Evolutionary conservation across 2,329 filamentous ascomycete genomes (phyloP), one percentile per base, ranked within the genome.

Genomic region (Microcera coccophila): DNA sequence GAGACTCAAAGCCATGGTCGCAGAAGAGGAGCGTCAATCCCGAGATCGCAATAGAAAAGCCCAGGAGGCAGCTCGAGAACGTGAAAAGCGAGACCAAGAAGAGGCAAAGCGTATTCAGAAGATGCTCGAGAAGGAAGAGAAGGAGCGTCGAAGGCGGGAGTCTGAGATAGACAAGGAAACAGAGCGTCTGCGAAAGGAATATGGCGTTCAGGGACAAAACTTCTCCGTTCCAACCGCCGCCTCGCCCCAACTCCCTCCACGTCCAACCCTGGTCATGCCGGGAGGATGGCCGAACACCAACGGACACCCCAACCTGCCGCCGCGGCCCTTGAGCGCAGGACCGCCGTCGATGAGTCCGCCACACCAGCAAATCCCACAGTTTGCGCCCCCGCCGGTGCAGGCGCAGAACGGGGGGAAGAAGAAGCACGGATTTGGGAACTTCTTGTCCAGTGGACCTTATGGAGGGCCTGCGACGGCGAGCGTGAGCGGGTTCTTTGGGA

Each of bases 131-230:
- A 70, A 75, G 33, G 85, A 90, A 58, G 80, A 84, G 19, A 75
- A 73, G 42, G 82, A 85, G 53, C 74, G 70, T 1, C 57, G 49
- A 5, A 74, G 67, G 19, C 66, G 73, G 44, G 76, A 83, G 22
- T 77, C 74, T 9, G 78, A 79, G 53, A 69, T 90, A 1, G 83
- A 90, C 16, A 77, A 76, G 48, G 91, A 98, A 68, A 97, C 93
- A 1, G 88, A 93, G 62, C 76, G 90, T 2, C 70, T 98, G 26
- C 72, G 79, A 17, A 78, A 72, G 52, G 64, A 84, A 54, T 90
- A 87, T 55, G 85, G 86, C 36, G 71, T 79, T 35, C 65, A 74
- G 38, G 71, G 72, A 1, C 72, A 76, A 56, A 62, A 53, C 31
- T 59, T 53, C 22, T 48, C 43, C 34, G 11, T 12, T 15, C 38